Conservation (phyloP, 208 protist species). For the Crithidia bombi region DNA sequence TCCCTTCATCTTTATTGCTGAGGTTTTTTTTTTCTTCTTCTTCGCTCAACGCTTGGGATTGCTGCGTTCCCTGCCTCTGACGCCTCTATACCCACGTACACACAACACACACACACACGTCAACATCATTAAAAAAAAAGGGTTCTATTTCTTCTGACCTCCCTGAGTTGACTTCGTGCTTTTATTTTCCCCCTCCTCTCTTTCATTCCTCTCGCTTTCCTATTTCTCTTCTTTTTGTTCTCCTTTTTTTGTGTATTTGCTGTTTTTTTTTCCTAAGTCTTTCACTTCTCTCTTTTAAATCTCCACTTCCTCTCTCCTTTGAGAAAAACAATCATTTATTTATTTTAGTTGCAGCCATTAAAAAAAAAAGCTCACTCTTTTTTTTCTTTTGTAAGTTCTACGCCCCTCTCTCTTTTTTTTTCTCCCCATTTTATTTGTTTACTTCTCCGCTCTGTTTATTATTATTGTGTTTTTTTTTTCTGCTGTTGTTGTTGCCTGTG, state of each 20-base stretch:
- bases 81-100: too few relatives aligned
- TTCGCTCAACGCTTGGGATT: too few relatives aligned
- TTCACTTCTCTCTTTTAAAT: not conserved
- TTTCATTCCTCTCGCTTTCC: not conserved
- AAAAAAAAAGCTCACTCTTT: too few relatives aligned
- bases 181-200: too few relatives aligned
- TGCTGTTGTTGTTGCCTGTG: not conserved
- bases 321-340: not conserved
- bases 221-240: constrained; percentile 11
- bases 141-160: too few relatives aligned
- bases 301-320: not conserved
- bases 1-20: too few relatives aligned
- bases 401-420: not conserved
- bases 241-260: constrained; percentile 6
- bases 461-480: not conserved
- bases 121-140: too few relatives aligned
- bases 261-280: not conserved
- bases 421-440: not conserved
- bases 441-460: not conserved
- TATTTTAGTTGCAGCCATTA: too few relatives aligned
- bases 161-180: too few relatives aligned
- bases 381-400: not conserved
- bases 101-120: too few relatives aligned
- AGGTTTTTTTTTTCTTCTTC: too few relatives aligned
- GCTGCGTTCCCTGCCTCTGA: too few relatives aligned